These are phyloP conservation scores for Candida mattraensis DNA, from an alignment of 805 yeast species.

Conservation along the genomic window DNA sequence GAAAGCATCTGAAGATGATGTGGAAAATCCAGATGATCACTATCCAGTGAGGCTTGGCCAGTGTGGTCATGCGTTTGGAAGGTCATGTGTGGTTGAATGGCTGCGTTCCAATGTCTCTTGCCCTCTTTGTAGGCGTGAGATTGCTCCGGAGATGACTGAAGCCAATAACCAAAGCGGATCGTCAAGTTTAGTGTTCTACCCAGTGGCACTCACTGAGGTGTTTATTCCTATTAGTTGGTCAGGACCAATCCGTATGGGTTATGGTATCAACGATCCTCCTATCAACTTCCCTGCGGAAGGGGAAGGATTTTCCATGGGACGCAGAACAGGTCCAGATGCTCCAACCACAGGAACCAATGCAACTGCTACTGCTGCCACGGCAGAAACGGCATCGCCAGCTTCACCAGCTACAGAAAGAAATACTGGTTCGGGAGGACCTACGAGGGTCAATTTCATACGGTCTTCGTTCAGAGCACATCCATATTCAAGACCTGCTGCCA, in stretches of 20 bases:
- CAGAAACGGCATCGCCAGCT: conserved; percentile 2
- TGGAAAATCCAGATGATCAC: conserved; percentile 40
- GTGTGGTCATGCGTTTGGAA: conserved; percentile 83
- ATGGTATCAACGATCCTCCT: conserved; percentile 25
- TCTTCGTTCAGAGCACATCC: conserved; percentile 17
- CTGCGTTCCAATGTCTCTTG: conserved; percentile 66
- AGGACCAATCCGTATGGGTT: conserved; percentile 22
- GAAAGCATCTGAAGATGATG: conserved; percentile 13
- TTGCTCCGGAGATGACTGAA: conserved; percentile 31
- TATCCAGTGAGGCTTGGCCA: conserved; percentile 65
- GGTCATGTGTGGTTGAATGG: conserved; percentile 80
- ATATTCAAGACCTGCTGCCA: conserved; percentile 16
- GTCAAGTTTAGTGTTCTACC: conserved; percentile 23
- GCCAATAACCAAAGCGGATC: conserved; percentile 6
- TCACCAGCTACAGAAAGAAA: conserved; percentile 9
- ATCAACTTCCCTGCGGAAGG: conserved; percentile 30
- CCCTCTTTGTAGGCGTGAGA: conserved; percentile 74
- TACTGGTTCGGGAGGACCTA: conserved; percentile 18
- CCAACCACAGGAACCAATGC: conserved; percentile 4
- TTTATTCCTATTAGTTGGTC: conserved; percentile 34
- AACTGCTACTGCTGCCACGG: no score
- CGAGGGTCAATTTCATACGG: conserved; percentile 10
- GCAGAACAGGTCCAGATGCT: conserved; percentile 26
- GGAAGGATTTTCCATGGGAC: conserved; percentile 28
- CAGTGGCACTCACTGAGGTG: conserved; percentile 31